phyloP scores from a whole-genome alignment of 345 rosid species.

The Aurinia saxatilis region DNA sequence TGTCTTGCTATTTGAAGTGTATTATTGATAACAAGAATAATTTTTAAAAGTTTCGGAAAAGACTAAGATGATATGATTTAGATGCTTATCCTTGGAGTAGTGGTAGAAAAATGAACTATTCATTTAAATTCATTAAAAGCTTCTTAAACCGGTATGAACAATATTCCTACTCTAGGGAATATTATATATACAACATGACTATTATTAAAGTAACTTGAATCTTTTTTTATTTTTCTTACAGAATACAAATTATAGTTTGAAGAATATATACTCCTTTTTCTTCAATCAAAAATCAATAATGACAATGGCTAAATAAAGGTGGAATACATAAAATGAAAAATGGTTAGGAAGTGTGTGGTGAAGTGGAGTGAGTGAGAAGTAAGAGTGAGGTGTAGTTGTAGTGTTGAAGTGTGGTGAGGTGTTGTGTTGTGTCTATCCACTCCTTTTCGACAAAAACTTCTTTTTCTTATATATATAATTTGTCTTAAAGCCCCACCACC shows the following conservation, averaged over 20 bases:
- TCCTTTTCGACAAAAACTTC: conserved; percentile 9
- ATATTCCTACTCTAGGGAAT: background rate
- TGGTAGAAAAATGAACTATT: background rate
- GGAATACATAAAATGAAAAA: conserved; percentile 14
- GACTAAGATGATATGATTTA: conserved; percentile 7
- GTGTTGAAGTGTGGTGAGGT: conserved; percentile 23
- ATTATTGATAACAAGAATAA: background rate
- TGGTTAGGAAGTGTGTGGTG: conserved; percentile 25
- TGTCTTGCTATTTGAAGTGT: conserved; percentile 17
- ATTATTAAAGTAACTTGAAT: background rate
- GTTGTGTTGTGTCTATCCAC: conserved; percentile 33
- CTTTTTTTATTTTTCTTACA: background rate
- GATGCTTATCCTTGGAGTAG: conserved; percentile 21
- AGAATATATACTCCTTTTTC: background rate
- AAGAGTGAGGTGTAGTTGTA: conserved; percentile 31
- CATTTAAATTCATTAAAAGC: background rate
- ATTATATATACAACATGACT: background rate
- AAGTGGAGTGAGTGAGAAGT: conserved; percentile 54
- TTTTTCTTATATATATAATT: background rate
- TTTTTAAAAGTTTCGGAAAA: background rate
- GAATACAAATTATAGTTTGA: background rate
- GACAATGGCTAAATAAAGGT: background rate
- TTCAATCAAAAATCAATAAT: background rate
- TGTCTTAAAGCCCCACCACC: conserved; percentile 26
- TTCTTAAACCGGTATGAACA: background rate